Conservation (phyloP, 2,329 filamentous ascomycete species). For the Dactylellina sp. region DNA sequence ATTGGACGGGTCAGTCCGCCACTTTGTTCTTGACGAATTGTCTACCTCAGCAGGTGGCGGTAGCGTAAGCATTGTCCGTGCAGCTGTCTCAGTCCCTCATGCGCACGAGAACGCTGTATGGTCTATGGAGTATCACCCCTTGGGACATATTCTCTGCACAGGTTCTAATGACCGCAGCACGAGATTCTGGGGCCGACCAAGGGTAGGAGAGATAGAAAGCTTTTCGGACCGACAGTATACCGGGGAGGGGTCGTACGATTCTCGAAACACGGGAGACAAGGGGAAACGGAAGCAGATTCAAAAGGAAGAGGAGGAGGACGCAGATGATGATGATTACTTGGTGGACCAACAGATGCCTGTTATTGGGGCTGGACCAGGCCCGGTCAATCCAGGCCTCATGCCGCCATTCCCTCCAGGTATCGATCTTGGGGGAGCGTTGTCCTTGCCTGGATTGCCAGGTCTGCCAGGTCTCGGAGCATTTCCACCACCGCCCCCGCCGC, state of each 20-base stretch:
- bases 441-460: conserved; percentile 46
- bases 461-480: conserved; percentile 49
- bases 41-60: conserved; percentile 83
- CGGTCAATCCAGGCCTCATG: conserved; percentile 24
- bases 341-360: conserved; percentile 86
- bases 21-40: conserved; percentile 92
- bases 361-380: conserved; percentile 52
- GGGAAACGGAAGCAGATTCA: conserved; percentile 71
- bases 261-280: conserved; percentile 84
- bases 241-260: conserved; percentile 90
- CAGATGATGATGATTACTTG: conserved; percentile 92
- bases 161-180: conserved; percentile 97
- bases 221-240: conserved; percentile 95
- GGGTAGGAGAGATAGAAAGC: conserved; percentile 86
- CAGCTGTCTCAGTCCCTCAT: conserved; percentile 85
- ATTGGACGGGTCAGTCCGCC: conserved; percentile 86
- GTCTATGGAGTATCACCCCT: conserved; percentile 97
- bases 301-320: conserved; percentile 87
- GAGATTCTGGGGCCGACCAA: conserved; percentile 91
- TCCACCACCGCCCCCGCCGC: conserved; percentile 35
- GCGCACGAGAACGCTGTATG: conserved; percentile 96
- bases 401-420: conserved; percentile 48
- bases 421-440: conserved; percentile 34
- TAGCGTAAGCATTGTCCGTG: conserved; percentile 87
- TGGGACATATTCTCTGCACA: conserved; percentile 93